phyloP scores from a whole-genome alignment of 257 asterid genomes.

The Eucommia ulmoides region DNA sequence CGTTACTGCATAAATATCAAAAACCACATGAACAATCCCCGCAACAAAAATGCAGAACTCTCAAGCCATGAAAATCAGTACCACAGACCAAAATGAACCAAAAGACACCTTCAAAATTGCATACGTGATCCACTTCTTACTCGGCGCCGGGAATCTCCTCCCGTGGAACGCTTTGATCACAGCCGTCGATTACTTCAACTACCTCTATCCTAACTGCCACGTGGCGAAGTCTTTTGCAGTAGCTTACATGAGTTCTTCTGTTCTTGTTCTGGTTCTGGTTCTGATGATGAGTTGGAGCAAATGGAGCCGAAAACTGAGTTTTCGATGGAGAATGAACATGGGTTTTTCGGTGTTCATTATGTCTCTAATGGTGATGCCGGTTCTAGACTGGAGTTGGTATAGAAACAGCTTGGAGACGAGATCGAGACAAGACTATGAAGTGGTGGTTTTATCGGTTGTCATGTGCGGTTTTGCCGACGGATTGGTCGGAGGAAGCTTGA shows the following conservation, averaged over 20 bases:
- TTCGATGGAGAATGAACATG: constrained; percentile 47
- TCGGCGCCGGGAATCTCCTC: constrained; percentile 71
- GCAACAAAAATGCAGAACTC: background rate
- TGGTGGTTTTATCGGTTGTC: constrained; percentile 41
- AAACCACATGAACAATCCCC: background rate
- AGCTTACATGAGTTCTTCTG: constrained; percentile 56
- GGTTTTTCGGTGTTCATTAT: constrained; percentile 53
- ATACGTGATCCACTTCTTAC: constrained; percentile 57
- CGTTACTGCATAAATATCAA: background rate
- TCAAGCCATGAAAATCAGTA: background rate
- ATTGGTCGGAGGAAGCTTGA: constrained; percentile 50
- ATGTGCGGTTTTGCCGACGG: constrained; percentile 66
- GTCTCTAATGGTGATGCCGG: constrained; percentile 43
- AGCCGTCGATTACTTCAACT: constrained; percentile 57
- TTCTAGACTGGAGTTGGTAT: constrained; percentile 36
- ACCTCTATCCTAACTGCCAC: constrained; percentile 43
- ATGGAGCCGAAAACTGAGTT: constrained; percentile 16
- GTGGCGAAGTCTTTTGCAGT: constrained; percentile 62
- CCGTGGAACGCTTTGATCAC: constrained; percentile 82
- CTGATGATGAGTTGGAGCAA: constrained; percentile 27
- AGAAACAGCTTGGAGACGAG: constrained; percentile 9
- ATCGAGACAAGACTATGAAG: constrained; percentile 17
- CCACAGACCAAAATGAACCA: constrained; percentile 2
- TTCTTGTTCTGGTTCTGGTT: constrained; percentile 21
- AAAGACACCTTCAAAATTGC: constrained; percentile 41